Percentiles rank a stretch among this genome's conserved stretches.
These are phyloP conservation scores for Prunus padus DNA, from an alignment of 306 rosid species.

Conservation along the genomic window DNA sequence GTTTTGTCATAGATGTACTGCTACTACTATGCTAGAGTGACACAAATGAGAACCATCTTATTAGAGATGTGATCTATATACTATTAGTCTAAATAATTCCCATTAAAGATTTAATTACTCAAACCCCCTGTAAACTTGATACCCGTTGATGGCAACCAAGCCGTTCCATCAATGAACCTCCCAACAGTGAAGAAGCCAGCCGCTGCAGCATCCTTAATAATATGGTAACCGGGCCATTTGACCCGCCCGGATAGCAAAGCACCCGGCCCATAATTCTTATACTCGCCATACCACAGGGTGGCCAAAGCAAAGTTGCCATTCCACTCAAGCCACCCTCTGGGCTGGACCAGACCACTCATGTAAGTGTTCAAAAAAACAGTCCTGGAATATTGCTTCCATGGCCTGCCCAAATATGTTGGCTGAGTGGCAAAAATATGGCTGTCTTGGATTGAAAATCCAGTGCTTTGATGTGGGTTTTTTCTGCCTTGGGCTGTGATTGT, in stretches of 20 bases:
- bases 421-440: constrained; percentile 65
- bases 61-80: too few relatives aligned
- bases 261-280: constrained; percentile 68
- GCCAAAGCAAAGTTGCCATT: constrained; percentile 63
- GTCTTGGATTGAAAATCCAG: constrained; percentile 72
- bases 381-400: constrained; percentile 74
- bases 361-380: constrained; percentile 73
- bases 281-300: constrained; percentile 90
- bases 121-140: constrained; percentile 55
- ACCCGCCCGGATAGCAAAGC: constrained; percentile 37
- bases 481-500: constrained; percentile 85
- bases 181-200: constrained; percentile 56
- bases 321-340: constrained; percentile 89
- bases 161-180: constrained; percentile 47
- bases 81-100: not conserved
- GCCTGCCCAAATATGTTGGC: constrained; percentile 73
- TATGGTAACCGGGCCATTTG: constrained; percentile 72
- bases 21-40: too few relatives aligned
- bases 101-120: constrained; percentile 22
- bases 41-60: too few relatives aligned
- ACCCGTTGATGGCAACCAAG: constrained; percentile 75
- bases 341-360: constrained; percentile 71
- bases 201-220: constrained; percentile 42
- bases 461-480: constrained; percentile 72
- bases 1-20: too few relatives aligned